A percentile compares a stretch with the other conserved stretches of the same genome.
Evolutionary conservation across 148 eudicot genomes (phyloP).

Genomic region (Silene conica): DNA sequence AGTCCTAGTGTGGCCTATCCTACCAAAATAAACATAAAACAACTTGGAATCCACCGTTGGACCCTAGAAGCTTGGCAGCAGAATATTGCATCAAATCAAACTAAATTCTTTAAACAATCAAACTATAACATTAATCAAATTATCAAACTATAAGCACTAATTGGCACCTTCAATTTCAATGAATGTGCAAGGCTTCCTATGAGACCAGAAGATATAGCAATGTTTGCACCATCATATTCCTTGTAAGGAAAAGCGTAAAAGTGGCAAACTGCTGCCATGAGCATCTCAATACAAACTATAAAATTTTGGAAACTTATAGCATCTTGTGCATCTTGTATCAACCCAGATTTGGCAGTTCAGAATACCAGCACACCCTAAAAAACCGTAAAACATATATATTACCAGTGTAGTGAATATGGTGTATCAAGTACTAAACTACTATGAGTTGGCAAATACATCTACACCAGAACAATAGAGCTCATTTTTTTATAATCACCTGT

Average conservation of each 20-base stretch:
- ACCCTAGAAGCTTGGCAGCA: too few species aligned
- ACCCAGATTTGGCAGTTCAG: constrained; percentile 82
- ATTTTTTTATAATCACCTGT: too few species aligned
- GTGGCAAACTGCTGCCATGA: constrained; percentile 90
- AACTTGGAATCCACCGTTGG: too few species aligned
- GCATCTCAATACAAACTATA: constrained; percentile 93
- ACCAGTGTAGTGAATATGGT: background rate
- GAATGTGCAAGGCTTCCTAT: constrained; percentile 88
- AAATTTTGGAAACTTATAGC: constrained; percentile 91
- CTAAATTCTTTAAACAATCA: too few species aligned
- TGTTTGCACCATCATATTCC: constrained; percentile 95
- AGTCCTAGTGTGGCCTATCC: too few species aligned
- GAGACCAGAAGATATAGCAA: constrained; percentile 66
- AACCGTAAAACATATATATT: constrained; percentile 6
- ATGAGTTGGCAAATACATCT: background rate
- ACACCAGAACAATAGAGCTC: background rate
- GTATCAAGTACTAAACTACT: background rate
- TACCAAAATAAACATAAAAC: too few species aligned
- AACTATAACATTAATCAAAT: too few species aligned
- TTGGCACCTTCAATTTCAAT: constrained; percentile 67
- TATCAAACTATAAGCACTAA: too few species aligned
- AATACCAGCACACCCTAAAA: constrained; percentile 86
- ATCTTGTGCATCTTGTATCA: constrained; percentile 68
- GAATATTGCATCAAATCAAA: too few species aligned
- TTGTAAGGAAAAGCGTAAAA: constrained; percentile 94